Conservation (phyloP, 768 basidiomycete genomes). For the Suillus placidus region DNA sequence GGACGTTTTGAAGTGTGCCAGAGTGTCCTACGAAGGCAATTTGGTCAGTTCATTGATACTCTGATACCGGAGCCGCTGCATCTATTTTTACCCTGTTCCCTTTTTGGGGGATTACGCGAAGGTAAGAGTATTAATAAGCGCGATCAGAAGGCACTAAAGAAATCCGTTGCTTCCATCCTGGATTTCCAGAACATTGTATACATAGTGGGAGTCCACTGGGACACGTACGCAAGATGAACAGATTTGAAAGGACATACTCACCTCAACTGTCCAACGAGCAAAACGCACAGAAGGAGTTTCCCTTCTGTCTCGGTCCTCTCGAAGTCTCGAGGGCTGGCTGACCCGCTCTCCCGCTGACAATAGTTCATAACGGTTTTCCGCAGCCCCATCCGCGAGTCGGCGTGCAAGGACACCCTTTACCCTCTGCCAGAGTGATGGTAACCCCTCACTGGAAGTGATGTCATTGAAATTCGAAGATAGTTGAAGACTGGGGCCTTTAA, state of each 20-base stretch:
- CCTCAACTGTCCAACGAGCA: slow-evolving; percentile 67
- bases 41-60: slow-evolving; percentile 12
- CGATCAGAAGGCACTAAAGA: neutral
- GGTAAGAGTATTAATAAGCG: neutral
- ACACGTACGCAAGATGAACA: neutral
- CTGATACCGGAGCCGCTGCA: neutral
- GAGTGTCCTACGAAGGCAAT: slow-evolving; percentile 58
- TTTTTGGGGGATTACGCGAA: neutral
- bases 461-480: slow-evolving; percentile 43
- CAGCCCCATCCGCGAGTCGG: slow-evolving; percentile 19
- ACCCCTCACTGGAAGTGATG: slow-evolving; percentile 38
- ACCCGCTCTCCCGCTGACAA: slow-evolving; percentile 24
- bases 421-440: slow-evolving; percentile 49
- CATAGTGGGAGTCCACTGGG: neutral
- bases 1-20: slow-evolving; percentile 71
- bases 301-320: slow-evolving; percentile 30
- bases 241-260: slow-evolving; percentile 33
- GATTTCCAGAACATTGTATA: slow-evolving; percentile 9
- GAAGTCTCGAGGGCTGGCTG: slow-evolving; percentile 18
- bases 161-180: slow-evolving; percentile 14
- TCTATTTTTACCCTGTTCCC: slow-evolving; percentile 1
- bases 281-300: slow-evolving; percentile 70
- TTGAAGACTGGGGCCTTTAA: slow-evolving; percentile 51
- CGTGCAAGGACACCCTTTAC: slow-evolving; percentile 35
- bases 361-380: slow-evolving; percentile 45